Percentiles rank a stretch among this genome's conserved stretches.
phyloP scores from a whole-genome alignment of 176 grass and related monocot genomes.

The Typha latifolia region DNA sequence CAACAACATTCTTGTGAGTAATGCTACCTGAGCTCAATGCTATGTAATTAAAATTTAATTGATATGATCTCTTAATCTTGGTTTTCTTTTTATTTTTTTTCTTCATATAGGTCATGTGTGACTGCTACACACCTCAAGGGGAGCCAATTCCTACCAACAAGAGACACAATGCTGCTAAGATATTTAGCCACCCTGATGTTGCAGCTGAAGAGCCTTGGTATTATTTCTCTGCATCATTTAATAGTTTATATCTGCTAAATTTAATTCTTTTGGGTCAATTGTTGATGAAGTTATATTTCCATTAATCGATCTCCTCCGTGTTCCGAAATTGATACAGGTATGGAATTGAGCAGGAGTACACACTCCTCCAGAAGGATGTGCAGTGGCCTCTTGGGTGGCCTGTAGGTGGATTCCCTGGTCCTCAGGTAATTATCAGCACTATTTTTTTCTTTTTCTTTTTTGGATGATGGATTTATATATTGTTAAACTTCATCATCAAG shows the following conservation, averaged over 20 bases:
- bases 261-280: neutral
- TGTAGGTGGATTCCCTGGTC: constrained; percentile 81
- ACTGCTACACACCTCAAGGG: constrained; percentile 90
- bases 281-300: neutral
- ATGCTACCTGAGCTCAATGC: neutral
- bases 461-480: too few relatives aligned
- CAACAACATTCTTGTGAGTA: constrained; percentile 85
- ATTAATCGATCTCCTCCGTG: neutral
- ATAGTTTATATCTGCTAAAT: neutral
- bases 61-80: neutral
- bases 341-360: constrained; percentile 95
- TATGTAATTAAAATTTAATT: too few relatives aligned
- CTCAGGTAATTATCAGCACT: constrained; percentile 38
- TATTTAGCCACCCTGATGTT: constrained; percentile 65
- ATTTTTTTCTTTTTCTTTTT: too few relatives aligned
- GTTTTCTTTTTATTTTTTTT: constrained; percentile 4
- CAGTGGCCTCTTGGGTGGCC: constrained; percentile 94
- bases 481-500: too few relatives aligned
- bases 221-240: neutral
- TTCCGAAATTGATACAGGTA: constrained; percentile 56
- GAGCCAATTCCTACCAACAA: constrained; percentile 80
- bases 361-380: too few relatives aligned
- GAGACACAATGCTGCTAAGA: constrained; percentile 65
- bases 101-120: constrained; percentile 70
- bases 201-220: constrained; percentile 70